These are phyloP conservation scores for Vanrija humicola DNA, from an alignment of 1,284 basidiomycete genomes.

Conservation along the genomic window DNA sequence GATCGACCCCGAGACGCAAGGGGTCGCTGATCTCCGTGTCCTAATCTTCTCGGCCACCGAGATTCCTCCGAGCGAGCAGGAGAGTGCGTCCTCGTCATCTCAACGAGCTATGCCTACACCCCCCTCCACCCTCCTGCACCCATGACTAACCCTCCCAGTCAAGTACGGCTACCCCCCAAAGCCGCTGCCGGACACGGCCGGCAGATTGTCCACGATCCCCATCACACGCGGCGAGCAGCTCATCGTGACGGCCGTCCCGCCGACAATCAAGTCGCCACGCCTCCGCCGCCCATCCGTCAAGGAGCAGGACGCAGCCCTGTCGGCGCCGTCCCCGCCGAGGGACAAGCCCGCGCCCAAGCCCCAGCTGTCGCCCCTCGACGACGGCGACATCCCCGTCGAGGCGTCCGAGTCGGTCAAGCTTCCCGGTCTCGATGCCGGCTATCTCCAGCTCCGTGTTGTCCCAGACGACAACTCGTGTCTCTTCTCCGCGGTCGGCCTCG, in stretches of 20 bases:
- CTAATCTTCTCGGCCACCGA: constrained; percentile 63
- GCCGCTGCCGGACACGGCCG: constrained; percentile 64
- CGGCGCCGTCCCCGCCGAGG: constrained; percentile 29
- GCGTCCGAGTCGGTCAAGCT: constrained; percentile 27
- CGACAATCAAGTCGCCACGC: constrained; percentile 10
- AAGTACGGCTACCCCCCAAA: constrained; percentile 80
- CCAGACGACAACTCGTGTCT: constrained; percentile 92
- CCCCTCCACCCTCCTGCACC: no score
- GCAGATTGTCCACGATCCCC: constrained; percentile 69
- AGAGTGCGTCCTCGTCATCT: constrained; percentile 55
- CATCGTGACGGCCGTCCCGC: constrained; percentile 59
- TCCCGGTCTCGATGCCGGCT: constrained; percentile 52
- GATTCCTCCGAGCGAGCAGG: constrained; percentile 71
- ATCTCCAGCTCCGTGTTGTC: constrained; percentile 59
- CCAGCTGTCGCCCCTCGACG: constrained; percentile 6
- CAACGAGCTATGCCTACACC: not conserved
- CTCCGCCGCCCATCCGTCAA: constrained; percentile 36
- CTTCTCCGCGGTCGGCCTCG: constrained; percentile 76
- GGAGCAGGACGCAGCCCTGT: constrained; percentile 27
- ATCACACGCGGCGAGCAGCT: constrained; percentile 74
- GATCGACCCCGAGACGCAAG: constrained; percentile 54
- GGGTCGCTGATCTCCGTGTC: constrained; percentile 68
- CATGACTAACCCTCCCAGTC: constrained; percentile 54
- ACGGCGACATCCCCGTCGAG: constrained; percentile 22
- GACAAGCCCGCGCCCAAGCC: constrained; percentile 11